Evolutionary conservation across 2,329 filamentous ascomycete species (phyloP).

Genomic region (Ophiognomonia clavigignenti-juglandacearum): DNA sequence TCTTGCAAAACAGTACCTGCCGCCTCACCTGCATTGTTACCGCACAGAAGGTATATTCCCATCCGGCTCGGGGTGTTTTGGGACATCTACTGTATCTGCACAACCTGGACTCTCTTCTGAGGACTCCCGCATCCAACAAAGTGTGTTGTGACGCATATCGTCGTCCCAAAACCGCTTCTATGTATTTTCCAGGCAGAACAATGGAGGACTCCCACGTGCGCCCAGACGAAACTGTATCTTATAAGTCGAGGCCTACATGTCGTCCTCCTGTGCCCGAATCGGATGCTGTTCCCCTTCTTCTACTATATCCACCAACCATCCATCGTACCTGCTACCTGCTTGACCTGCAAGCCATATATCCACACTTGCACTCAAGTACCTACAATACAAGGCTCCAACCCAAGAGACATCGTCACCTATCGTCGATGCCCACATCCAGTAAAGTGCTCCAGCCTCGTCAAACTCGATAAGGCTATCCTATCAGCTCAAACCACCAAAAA

Average conservation of each 20-base stretch:
- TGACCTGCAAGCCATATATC: conserved; percentile 9
- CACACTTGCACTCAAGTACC: too few species aligned
- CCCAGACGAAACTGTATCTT: not conserved
- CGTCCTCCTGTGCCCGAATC: conserved; percentile 9
- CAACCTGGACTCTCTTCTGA: too few species aligned
- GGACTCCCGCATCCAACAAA: conserved; percentile 9
- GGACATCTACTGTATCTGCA: too few species aligned
- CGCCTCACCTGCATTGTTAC: too few species aligned
- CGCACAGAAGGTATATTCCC: too few species aligned
- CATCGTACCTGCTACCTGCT: conserved; percentile 1
- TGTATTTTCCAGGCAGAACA: conserved; percentile 8
- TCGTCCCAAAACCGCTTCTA: not conserved
- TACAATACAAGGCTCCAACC: conserved; percentile 3
- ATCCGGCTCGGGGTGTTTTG: too few species aligned
- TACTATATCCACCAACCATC: conserved; percentile 1
- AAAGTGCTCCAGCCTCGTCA: too few species aligned
- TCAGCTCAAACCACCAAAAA: not conserved
- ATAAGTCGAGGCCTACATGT: conserved; percentile 10
- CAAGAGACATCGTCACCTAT: conserved; percentile 1
- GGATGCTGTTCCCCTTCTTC: conserved; percentile 1
- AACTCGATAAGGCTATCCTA: conserved; percentile 1
- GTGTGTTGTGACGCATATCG: too few species aligned
- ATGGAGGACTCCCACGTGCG: not conserved
- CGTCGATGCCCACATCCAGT: not conserved
- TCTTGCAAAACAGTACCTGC: too few species aligned